phyloP scores from a whole-genome alignment of 2,329 filamentous ascomycete species.

The Ophiostoma sp. region DNA sequence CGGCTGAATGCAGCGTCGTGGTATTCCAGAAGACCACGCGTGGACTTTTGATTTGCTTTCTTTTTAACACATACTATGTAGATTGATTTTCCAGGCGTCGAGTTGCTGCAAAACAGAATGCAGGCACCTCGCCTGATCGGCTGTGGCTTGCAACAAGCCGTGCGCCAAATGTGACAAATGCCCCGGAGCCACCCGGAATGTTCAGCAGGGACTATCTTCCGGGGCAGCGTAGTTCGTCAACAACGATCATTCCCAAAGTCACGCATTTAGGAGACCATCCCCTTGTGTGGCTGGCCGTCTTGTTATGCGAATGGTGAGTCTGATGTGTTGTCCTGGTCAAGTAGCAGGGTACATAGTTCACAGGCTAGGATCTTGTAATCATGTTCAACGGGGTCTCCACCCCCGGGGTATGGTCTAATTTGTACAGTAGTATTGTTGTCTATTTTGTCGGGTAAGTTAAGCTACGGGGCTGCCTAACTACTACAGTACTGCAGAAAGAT shows the following conservation, averaged over 20 bases:
- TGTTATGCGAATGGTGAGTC: background rate
- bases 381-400: too few relatives aligned
- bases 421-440: background rate
- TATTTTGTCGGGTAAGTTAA: background rate
- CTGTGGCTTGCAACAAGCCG: background rate
- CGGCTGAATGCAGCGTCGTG: background rate
- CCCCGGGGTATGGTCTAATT: too few relatives aligned
- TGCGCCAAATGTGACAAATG: background rate
- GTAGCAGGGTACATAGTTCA: too few relatives aligned
- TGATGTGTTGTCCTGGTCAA: background rate
- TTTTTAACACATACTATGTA: background rate
- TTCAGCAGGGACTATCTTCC: background rate
- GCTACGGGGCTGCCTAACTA: background rate
- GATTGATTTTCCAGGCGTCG: background rate
- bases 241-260: background rate
- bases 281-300: background rate
- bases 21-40: background rate
- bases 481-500: background rate
- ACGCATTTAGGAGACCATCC: background rate
- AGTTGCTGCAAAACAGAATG: background rate
- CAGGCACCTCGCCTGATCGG: background rate
- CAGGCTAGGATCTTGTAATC: too few relatives aligned
- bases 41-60: background rate
- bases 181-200: background rate
- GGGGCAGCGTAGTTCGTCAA: background rate